Evolutionary conservation across 345 rosid genomes (phyloP).

Genomic region (Camelina laxa): DNA sequence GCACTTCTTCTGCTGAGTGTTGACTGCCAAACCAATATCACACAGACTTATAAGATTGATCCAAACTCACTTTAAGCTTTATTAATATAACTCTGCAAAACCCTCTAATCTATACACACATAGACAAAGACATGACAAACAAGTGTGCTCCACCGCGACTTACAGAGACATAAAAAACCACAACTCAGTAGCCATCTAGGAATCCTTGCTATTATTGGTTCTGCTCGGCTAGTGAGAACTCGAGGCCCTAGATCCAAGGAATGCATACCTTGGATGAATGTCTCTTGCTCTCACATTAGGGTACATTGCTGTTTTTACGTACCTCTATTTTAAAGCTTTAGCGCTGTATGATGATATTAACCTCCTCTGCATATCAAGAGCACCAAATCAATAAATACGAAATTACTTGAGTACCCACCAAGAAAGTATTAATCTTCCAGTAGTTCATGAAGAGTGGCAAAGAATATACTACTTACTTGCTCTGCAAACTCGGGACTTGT

Average conservation of each 20-base stretch:
- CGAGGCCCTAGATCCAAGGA: background rate
- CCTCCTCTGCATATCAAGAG: conserved; percentile 40
- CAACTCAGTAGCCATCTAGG: conserved; percentile 18
- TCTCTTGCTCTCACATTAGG: conserved; percentile 12
- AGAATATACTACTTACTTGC: conserved; percentile 57
- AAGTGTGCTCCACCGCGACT: background rate
- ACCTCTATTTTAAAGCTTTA: conserved; percentile 33
- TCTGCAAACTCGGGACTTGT: conserved; percentile 79
- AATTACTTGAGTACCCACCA: conserved; percentile 15
- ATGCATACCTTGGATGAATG: conserved; percentile 7
- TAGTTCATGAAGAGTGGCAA: conserved; percentile 14
- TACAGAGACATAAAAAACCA: conserved; percentile 17
- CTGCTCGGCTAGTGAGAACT: conserved; percentile 7
- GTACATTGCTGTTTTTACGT: conserved; percentile 1
- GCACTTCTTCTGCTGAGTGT: background rate
- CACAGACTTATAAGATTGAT: conserved; percentile 6
- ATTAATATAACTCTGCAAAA: conserved; percentile 23
- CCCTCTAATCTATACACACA: conserved; percentile 14
- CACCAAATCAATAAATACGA: conserved; percentile 1
- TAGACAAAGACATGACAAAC: conserved; percentile 23
- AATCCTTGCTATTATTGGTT: background rate
- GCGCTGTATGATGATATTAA: conserved; percentile 39
- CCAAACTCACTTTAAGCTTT: conserved; percentile 6
- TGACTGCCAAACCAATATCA: conserved; percentile 10
- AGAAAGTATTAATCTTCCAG: background rate